Percentiles rank a stretch among this genome's conserved stretches.
phyloP scores from a whole-genome alignment of 2,329 filamentous ascomycete species.

The Xylariaceae sp. region DNA sequence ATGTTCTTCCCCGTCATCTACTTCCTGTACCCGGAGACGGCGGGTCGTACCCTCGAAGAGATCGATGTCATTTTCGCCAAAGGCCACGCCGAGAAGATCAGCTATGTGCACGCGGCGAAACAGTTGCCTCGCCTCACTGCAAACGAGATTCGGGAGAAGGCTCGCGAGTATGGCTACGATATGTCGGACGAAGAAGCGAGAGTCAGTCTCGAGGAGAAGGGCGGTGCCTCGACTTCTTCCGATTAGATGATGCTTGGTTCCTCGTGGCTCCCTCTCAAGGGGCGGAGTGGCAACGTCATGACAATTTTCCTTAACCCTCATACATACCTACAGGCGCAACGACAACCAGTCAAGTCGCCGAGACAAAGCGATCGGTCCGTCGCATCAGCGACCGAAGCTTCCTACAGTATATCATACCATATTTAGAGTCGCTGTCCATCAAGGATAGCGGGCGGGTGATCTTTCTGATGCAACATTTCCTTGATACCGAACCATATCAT shows the following conservation, averaged over 20 bases:
- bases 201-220: conserved; percentile 23
- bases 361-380: background rate
- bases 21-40: conserved; percentile 56
- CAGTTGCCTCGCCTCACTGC: conserved; percentile 57
- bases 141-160: conserved; percentile 55
- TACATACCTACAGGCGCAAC: background rate
- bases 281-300: too few species aligned
- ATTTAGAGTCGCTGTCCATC: background rate
- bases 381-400: background rate
- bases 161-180: conserved; percentile 37
- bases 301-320: background rate
- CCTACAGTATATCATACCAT: too few species aligned
- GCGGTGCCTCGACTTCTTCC: conserved; percentile 11
- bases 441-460: background rate
- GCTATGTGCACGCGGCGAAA: conserved; percentile 61
- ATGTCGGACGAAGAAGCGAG: conserved; percentile 29
- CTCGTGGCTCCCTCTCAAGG: too few species aligned
- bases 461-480: background rate
- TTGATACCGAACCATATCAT: background rate
- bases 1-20: conserved; percentile 51
- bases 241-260: conserved; percentile 13
- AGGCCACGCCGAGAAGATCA: conserved; percentile 60
- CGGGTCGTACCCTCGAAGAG: conserved; percentile 54
- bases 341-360: background rate
- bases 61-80: conserved; percentile 64